Base-by-base conservation (phyloP, 2,329 filamentous ascomycete genomes). In the Trichoderma simmonsii region DNA sequence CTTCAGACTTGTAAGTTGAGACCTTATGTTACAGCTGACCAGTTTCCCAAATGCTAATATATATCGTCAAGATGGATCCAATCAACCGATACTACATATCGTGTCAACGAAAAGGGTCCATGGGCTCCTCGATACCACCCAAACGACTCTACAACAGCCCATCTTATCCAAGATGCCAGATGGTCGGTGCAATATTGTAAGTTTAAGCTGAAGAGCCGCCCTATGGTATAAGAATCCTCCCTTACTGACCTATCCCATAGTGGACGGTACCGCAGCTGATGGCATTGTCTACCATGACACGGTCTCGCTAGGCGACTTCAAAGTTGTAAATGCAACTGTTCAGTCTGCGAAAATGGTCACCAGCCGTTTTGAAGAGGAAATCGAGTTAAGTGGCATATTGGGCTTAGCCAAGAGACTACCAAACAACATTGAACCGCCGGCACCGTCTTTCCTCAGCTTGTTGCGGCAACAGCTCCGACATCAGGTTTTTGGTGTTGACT, bases 1-100 rank as follows among this genome's bases (percentile, higher is more conserved):
- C 87, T 8, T 82, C 84, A 11, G 87, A 89, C 72, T 80, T 87
- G 91, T 96, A 87, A 87, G 91, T 89, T 61, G 11, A 3, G 6
- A 26, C 9, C 8, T 39, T 7, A 28, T 14, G 7, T 5, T 28
- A 18, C 8, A 4, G 14, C 39, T 11, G 15, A 3, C 2, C 6
- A 1, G 6, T 6, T 39, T 18, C 14, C 48, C 11, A 4, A 11
- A 34, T 28, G 14, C 74, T 76, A 30, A 74, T 59, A 18, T 5
- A 14, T 2, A 7, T 30, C 11, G 1, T 63, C 21, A 62, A 88
- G 86, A n/a, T 88, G 87, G 87, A 82, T 88, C 21, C 86, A 87
- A 77, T 86, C 85, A 2, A 82, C 85, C 3, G 84, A 87, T 71
- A 87, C 85, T 15, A 73, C 75, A 57, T 82, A 82, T 71, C 74